These are phyloP conservation scores for Drosera capensis DNA, from an alignment of 148 eudicot species.

Conservation along the genomic window DNA sequence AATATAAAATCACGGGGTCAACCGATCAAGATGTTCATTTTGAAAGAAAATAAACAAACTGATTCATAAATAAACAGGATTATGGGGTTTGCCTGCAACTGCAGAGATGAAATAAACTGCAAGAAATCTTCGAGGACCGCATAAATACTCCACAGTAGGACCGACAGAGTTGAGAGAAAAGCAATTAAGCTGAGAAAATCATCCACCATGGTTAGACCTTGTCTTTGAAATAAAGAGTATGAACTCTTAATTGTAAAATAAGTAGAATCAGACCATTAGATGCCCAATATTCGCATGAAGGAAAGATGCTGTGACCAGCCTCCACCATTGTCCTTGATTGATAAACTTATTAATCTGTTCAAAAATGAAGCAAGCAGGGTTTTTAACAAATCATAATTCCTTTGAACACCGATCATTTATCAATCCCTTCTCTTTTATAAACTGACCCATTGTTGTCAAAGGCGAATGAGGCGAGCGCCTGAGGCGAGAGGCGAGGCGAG, in stretches of 20 bases:
- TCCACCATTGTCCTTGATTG: constrained; percentile 73
- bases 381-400: constrained; percentile 1
- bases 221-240: no score
- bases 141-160: constrained; percentile 53
- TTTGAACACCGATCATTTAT: neutral
- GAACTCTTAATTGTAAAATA: neutral
- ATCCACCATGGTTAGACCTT: no score
- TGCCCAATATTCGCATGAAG: constrained; percentile 80
- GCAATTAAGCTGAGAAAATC: constrained; percentile 52
- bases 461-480: no score
- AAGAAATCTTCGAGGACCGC: constrained; percentile 64
- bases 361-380: constrained; percentile 5
- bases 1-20: constrained; percentile 7
- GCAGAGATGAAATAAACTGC: constrained; percentile 64
- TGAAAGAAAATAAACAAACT: constrained; percentile 1
- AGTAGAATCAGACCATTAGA: constrained; percentile 41
- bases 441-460: no score
- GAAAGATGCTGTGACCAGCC: constrained; percentile 63
- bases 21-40: constrained; percentile 9
- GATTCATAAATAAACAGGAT: constrained; percentile 1
- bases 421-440: constrained; percentile 1
- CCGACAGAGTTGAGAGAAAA: constrained; percentile 76
- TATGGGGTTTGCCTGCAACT: constrained; percentile 34
- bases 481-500: no score
- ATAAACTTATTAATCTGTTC: constrained; percentile 73